Percentiles rank a stretch among this genome's conserved stretches.
Evolutionary conservation across 331 rosid genomes (phyloP).

Genomic region (Cydonia oblonga): DNA sequence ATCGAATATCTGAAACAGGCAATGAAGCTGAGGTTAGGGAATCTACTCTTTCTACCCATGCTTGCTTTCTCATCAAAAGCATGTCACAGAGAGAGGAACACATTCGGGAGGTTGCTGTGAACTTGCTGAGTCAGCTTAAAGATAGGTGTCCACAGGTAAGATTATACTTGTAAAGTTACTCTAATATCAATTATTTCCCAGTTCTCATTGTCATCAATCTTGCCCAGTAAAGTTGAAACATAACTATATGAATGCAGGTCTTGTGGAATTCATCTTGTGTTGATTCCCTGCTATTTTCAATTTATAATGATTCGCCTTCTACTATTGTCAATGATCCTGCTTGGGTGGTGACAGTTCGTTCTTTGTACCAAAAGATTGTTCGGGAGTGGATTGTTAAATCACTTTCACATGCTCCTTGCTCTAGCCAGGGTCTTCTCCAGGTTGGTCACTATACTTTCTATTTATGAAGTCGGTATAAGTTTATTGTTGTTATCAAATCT

Average conservation of each 20-base stretch:
- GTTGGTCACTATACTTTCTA: constrained; percentile 33
- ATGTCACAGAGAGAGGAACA: constrained; percentile 88
- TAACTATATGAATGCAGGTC: constrained; percentile 49
- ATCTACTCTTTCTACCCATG: constrained; percentile 65
- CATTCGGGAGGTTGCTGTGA: constrained; percentile 71
- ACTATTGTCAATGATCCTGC: constrained; percentile 80
- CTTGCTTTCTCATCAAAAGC: constrained; percentile 74
- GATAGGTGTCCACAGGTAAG: constrained; percentile 91
- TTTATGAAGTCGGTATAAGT: constrained; percentile 1
- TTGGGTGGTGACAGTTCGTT: constrained; percentile 74
- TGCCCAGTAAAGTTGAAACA: constrained; percentile 11
- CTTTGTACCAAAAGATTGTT: constrained; percentile 80
- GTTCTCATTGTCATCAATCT: background rate
- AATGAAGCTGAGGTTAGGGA: constrained; percentile 72
- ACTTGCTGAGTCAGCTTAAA: constrained; percentile 75
- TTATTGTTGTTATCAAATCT: background rate
- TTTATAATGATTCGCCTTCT: constrained; percentile 64
- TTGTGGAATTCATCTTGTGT: constrained; percentile 86
- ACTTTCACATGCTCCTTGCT: constrained; percentile 88
- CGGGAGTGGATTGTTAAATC: constrained; percentile 94
- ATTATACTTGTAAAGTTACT: background rate
- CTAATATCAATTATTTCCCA: background rate
- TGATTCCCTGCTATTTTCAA: constrained; percentile 78
- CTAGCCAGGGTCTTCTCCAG: constrained; percentile 99
- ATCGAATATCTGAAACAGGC: constrained; percentile 81